Evolutionary conservation across 345 rosid genomes (phyloP), one percentile per base, ranked within the genome.

Genomic region (Rhodomyrtus tomentosa): DNA sequence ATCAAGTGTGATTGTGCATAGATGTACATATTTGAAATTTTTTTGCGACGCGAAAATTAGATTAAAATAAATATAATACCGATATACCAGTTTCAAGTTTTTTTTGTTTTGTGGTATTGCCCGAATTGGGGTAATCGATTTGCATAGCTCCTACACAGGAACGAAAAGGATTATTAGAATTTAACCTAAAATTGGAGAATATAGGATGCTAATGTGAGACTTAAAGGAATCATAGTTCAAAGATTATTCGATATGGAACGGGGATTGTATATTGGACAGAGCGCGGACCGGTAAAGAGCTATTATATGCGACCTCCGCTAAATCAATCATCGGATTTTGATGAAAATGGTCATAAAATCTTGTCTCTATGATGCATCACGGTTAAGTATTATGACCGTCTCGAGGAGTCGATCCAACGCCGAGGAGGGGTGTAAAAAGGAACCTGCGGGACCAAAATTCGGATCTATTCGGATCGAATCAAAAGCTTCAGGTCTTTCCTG

Each of bases 41-140:
- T 55, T 55, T 55, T 55, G 1, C 2, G 13, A 24, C 6, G 0
- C 5, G 2, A 55, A 55, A 55, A 55, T 11, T 55, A 12, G 2
- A 25, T 5, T 4, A 1, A 5, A 12, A 5, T 24, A 55, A 6
- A 9, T 25, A 1, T 4, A 5, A 9, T 12, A 10, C 5, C 0
- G 1, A 4, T 25, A 5, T 10, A 24, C 5, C 14, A 11, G 2
- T 54, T 55, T 55, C 5, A 4, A 10, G 3, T 45, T 45, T 45
- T 45, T 2, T 49, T 10, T 55, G 24, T 55, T 55, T 10, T 22
- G 3, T 55, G 58, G 2, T 55, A 24, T 55, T 55, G 15, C 2
- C 32, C 8, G 29, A 54, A 12, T n/a, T 56, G 0, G 62, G 12
- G 2, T 56, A 11, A 56, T 5, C 3, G 2, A 2, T 11, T 4